Evolutionary conservation across 2,329 filamentous ascomycete genomes (phyloP), one percentile per base, ranked within the genome.

Genomic region (Colletotrichum truncatum): DNA sequence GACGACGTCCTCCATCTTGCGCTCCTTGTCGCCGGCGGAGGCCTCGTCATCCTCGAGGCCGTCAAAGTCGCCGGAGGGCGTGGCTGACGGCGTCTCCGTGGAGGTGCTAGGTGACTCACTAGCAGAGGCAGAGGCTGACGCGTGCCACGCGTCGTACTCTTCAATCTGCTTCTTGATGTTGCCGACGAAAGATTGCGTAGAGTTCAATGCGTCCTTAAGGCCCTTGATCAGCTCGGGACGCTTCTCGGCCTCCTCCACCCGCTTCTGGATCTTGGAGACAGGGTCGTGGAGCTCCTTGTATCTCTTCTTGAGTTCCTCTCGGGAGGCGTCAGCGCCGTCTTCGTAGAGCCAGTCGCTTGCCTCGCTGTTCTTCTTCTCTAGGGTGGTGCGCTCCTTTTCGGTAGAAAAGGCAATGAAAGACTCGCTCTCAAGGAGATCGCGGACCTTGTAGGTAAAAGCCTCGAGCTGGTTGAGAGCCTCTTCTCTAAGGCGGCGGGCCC

Each of bases 381-480:
- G 84, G n/a, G 81, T 78, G 6, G 84, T 76, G 48, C 93, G 87
- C 73, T 94, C 87, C 18, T 87, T 84, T 4, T 88, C 81, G 9
- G 91, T 95, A 30, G 94, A 92, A 4, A 86, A 88, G 11, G 85
- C 84, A 55, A 91, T 82, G 75, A 98, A 98, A 1, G 85, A 84
- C 49, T 93, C 89, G 66, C 91, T 90, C 41, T 93, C 91, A 2
- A 98, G 84, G 45, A 97, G 85, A 76, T 98, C 94, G 25, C 94
- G 90, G 26, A 92, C 87, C 73, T 89, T 91, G 84, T 99, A 99
- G 12, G 95, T 97, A 78, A 92, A 98, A 11, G 87, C 91, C 78
- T 99, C 96, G n/a, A 99, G 88, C 69, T 92, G 91, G 79, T 98
- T 99, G 62, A 98, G 83, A 1, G 93, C 89, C 76, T 98, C 95